Conservation (phyloP, 2,329 filamentous ascomycete genomes). For the Scortechinia acanthostroma region DNA sequence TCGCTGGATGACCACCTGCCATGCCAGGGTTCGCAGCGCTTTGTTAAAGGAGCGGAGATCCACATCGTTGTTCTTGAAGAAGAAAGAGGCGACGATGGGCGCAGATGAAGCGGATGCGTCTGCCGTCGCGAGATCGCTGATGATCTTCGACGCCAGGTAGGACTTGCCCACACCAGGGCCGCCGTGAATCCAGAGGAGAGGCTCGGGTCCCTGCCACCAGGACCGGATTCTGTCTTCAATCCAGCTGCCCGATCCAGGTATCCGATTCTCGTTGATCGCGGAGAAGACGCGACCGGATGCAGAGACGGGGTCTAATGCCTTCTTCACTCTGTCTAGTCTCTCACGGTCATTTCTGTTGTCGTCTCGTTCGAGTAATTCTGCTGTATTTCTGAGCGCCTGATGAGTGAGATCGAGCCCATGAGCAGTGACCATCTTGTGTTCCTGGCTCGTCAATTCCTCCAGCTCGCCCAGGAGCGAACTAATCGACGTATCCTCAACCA, state of each 20-base stretch:
- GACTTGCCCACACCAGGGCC: conserved; percentile 4
- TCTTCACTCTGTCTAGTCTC: no score
- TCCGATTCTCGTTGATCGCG: not conserved
- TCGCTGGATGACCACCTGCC: no score
- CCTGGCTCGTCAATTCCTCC: no score
- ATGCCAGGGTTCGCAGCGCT: conserved; percentile 3
- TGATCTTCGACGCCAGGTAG: conserved; percentile 3
- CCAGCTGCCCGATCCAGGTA: conserved; percentile 4
- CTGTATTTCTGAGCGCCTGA: no score
- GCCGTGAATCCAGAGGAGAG: conserved; percentile 3
- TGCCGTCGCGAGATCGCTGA: not conserved
- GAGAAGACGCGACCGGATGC: no score
- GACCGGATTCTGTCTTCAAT: conserved; percentile 3
- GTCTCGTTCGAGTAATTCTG: no score
- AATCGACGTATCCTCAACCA: no score
- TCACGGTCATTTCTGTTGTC: no score
- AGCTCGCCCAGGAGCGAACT: no score
- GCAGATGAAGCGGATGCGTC: not conserved
- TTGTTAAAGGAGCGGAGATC: conserved; percentile 3
- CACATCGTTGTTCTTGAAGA: conserved; percentile 4
- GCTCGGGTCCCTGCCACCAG: conserved; percentile 3
- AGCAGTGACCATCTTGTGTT: no score
- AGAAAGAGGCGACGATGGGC: conserved; percentile 3
- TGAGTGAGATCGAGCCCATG: no score
- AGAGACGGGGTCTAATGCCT: no score